phyloP scores from a whole-genome alignment of 2,329 filamentous ascomycete genomes.

The Rhynchosporium secalis region DNA sequence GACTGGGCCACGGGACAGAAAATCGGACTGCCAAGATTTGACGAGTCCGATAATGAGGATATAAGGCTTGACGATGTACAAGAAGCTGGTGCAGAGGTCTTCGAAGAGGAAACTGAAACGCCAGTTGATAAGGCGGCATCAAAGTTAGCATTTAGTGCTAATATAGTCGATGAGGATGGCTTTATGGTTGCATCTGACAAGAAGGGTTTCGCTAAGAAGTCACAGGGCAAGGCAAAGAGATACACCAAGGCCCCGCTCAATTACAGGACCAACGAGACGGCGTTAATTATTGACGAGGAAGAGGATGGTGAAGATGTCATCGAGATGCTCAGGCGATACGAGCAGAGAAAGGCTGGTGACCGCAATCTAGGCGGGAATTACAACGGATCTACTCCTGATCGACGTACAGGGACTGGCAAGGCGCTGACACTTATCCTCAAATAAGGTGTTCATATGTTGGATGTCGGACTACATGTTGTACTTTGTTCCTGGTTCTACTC shows the following conservation, averaged over 20 bases:
- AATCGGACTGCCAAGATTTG: conserved; percentile 18
- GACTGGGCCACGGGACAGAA: conserved; percentile 39
- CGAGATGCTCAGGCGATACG: conserved; percentile 20
- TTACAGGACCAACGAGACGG: not conserved
- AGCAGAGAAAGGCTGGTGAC: conserved; percentile 15
- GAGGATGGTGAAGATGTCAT: conserved; percentile 16
- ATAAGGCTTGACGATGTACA: conserved; percentile 1
- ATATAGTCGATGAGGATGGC: conserved; percentile 10
- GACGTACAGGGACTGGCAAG: conserved; percentile 2
- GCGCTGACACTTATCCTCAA: conserved; percentile 11
- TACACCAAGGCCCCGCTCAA: conserved; percentile 11
- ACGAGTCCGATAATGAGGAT: conserved; percentile 17
- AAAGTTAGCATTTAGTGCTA: not conserved
- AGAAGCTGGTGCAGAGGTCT: not conserved
- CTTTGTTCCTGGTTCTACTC: conserved; percentile 1
- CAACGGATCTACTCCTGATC: conserved; percentile 7
- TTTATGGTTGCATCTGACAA: conserved; percentile 14
- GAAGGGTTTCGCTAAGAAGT: conserved; percentile 2
- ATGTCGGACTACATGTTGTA: conserved; percentile 10
- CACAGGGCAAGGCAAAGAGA: conserved; percentile 10
- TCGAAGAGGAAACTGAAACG: not conserved
- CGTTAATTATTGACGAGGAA: conserved; percentile 10
- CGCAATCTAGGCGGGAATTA: conserved; percentile 15
- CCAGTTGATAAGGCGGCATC: not conserved
- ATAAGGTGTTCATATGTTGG: conserved; percentile 1